Conservation (phyloP, 106 monocot species). For the Apostasia ramifera region DNA sequence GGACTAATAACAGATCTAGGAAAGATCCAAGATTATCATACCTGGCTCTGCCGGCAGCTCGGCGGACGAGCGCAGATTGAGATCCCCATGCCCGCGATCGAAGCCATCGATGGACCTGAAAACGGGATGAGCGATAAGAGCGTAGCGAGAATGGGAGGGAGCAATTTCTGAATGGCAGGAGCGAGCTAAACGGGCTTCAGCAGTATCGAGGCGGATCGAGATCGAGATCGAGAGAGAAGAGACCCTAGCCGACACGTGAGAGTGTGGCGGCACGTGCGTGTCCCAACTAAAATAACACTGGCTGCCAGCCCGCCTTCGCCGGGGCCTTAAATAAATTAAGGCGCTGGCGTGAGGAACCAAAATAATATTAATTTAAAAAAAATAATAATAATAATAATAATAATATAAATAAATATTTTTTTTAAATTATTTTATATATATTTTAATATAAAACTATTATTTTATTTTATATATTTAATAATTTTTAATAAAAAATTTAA, state of each 20-base stretch:
- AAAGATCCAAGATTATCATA: not conserved
- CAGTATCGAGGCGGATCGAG: not conserved
- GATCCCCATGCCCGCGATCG: constrained; percentile 4
- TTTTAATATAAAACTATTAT: too few species aligned
- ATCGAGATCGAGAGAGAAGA: not conserved
- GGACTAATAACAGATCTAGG: too few species aligned
- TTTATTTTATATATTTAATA: too few species aligned
- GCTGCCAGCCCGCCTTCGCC: too few species aligned
- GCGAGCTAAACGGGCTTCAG: not conserved
- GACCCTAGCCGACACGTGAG: not conserved
- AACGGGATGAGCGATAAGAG: not conserved
- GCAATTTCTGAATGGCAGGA: not conserved
- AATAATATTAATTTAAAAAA: too few species aligned
- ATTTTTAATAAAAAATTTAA: too few species aligned
- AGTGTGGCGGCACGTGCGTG: not conserved
- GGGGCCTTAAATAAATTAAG: too few species aligned
- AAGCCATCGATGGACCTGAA: constrained; percentile 4
- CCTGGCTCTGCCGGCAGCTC: constrained; percentile 1
- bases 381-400: too few species aligned
- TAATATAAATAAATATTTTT: too few species aligned
- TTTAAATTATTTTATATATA: too few species aligned
- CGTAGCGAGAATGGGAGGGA: not conserved
- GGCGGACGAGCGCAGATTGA: not conserved
- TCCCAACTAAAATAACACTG: too few species aligned
- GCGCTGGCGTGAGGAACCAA: too few species aligned